Percentiles rank a stretch among this genome's conserved stretches.
Conservation (phyloP, 805 yeast species). For the Sporopachydermia lactativora region DNA sequence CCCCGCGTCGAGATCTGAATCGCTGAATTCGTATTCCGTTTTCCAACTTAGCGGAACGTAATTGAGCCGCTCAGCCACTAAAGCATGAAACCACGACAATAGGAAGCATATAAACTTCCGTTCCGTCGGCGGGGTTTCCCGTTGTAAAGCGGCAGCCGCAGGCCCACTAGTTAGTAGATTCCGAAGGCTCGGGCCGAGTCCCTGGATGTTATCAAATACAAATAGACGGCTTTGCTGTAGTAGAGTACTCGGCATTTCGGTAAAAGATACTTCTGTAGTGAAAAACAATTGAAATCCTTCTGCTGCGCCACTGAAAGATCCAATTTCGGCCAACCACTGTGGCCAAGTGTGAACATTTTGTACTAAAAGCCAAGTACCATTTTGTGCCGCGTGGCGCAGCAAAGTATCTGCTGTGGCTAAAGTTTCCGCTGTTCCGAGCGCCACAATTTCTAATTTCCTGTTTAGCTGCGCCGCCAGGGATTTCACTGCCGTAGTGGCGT, state of each 20-base stretch:
- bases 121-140: conserved; percentile 25
- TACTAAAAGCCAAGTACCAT: conserved; percentile 57
- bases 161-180: conserved; percentile 15
- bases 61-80: conserved; percentile 42
- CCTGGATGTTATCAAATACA: conserved; percentile 48
- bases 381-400: conserved; percentile 29
- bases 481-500: conserved; percentile 44
- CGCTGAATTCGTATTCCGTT: conserved; percentile 53
- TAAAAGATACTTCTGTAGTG: conserved; percentile 39
- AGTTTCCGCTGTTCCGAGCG: conserved; percentile 70
- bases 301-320: conserved; percentile 20
- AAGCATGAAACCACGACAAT: conserved; percentile 57
- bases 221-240: conserved; percentile 40
- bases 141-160: conserved; percentile 14
- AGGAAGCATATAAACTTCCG: conserved; percentile 35
- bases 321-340: conserved; percentile 43
- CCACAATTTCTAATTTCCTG: conserved; percentile 27
- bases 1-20: conserved; percentile 50
- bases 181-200: conserved; percentile 33
- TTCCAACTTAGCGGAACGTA: conserved; percentile 51
- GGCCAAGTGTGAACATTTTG: conserved; percentile 72
- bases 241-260: conserved; percentile 39
- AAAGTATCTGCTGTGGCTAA: conserved; percentile 38
- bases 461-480: conserved; percentile 23
- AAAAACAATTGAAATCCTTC: conserved; percentile 41